Conservation (phyloP, 306 rosid species). For the Arachis hypogaea region DNA sequence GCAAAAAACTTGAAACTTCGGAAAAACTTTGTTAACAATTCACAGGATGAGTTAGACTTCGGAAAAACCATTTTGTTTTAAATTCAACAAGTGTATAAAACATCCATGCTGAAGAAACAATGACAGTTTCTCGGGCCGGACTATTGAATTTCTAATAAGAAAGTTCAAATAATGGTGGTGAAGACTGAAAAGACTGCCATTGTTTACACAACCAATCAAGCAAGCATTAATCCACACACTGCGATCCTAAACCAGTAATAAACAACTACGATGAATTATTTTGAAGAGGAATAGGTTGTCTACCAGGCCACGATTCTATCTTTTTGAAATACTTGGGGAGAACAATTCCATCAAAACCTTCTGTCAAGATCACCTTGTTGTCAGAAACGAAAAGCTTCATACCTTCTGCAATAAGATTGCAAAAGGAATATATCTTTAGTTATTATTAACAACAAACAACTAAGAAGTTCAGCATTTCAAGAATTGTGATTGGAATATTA, state of each 20-base stretch:
- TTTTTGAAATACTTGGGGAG: constrained; percentile 69
- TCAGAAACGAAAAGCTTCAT: constrained; percentile 91
- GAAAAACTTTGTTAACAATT: too few relatives aligned
- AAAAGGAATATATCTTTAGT: background rate
- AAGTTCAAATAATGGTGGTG: too few relatives aligned
- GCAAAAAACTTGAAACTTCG: too few relatives aligned
- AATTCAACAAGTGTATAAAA: too few relatives aligned
- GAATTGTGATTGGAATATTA: constrained; percentile 7
- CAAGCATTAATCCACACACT: constrained; percentile 13
- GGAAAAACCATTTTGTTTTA: too few relatives aligned
- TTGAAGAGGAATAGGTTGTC: constrained; percentile 59
- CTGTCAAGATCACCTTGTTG: constrained; percentile 84
- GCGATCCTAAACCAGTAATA: constrained; percentile 5
- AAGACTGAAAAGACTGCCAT: too few relatives aligned
- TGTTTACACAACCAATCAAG: background rate
- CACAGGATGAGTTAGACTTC: too few relatives aligned
- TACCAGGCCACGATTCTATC: constrained; percentile 84
- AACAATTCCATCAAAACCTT: constrained; percentile 84
- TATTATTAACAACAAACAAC: background rate
- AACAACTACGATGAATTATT: background rate
- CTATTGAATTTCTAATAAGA: too few relatives aligned
- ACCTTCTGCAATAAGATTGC: constrained; percentile 61
- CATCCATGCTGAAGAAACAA: too few relatives aligned
- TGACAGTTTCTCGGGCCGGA: too few relatives aligned
- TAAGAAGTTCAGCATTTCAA: constrained; percentile 21